phyloP scores from a whole-genome alignment of 139 green algal genomes.

The Chlorella sp. region DNA sequence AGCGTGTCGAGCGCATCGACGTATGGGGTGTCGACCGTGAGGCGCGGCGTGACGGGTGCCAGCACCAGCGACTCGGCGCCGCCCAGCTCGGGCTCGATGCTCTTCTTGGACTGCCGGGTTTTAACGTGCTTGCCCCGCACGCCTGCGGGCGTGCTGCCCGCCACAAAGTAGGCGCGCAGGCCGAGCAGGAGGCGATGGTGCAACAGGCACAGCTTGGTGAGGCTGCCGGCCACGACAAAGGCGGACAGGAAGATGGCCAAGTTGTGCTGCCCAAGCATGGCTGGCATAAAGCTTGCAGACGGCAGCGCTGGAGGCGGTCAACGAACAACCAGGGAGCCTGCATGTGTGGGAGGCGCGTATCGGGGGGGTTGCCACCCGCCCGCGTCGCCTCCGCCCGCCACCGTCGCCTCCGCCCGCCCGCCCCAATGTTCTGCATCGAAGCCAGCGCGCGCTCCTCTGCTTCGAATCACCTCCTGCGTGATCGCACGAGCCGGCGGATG shows the following conservation, averaged over 20 bases:
- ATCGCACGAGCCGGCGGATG: too few species aligned
- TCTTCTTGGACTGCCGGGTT: slow-evolving; percentile 1
- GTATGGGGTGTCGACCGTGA: neutral
- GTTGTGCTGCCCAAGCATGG: neutral
- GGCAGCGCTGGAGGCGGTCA: neutral
- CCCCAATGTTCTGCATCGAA: too few species aligned
- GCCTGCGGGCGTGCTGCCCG: neutral
- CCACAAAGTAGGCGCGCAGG: slow-evolving; percentile 20
- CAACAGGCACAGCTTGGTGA: too few species aligned
- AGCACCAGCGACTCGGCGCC: slow-evolving; percentile 16
- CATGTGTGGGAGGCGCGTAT: neutral
- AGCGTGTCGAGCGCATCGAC: slow-evolving; percentile 8
- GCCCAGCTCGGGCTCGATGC: slow-evolving; percentile 15
- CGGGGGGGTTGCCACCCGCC: neutral
- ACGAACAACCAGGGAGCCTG: neutral
- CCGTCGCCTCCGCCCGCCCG: too few species aligned
- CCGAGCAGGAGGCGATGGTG: neutral
- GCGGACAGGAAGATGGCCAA: neutral
- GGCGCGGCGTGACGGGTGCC: neutral
- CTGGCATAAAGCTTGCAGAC: neutral
- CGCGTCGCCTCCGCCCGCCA: too few species aligned
- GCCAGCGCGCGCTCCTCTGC: too few species aligned
- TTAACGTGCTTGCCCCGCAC: neutral
- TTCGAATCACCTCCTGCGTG: too few species aligned
- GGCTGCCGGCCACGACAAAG: too few species aligned